Percentiles rank a stretch among this genome's conserved stretches.
These are phyloP conservation scores for Vitis rupestris DNA, from an alignment of 164 flowering plant species.

Conservation along the genomic window DNA sequence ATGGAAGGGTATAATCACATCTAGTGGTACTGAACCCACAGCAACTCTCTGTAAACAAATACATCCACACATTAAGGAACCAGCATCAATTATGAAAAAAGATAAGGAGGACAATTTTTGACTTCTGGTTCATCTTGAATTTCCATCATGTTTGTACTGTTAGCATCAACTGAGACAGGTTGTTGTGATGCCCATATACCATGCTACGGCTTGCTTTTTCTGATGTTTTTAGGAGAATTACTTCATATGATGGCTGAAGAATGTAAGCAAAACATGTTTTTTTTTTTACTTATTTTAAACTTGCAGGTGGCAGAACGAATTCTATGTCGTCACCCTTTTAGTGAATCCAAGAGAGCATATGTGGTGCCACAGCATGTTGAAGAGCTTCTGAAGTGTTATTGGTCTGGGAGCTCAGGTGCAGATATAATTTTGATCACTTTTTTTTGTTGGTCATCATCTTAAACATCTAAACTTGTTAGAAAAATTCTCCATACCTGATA, in stretches of 20 bases:
- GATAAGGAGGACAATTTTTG: no score
- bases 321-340: slow-evolving; percentile 96
- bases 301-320: slow-evolving; percentile 74
- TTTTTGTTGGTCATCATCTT: neutral
- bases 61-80: no score
- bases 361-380: slow-evolving; percentile 95
- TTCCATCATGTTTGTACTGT: neutral
- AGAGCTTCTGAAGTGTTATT: slow-evolving; percentile 92
- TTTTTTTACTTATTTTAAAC: slow-evolving; percentile 3
- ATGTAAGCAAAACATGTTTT: neutral
- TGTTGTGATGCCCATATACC: neutral
- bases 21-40: no score
- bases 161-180: neutral
- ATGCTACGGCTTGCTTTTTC: neutral
- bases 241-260: neutral
- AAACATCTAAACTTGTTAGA: no score
- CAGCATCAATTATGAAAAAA: no score
- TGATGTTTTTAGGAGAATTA: neutral
- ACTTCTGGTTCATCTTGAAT: neutral
- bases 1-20: no score
- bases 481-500: no score
- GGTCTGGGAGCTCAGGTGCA: slow-evolving; percentile 88
- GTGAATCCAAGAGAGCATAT: slow-evolving; percentile 96
- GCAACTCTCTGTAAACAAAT: no score
- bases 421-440: neutral